Evolutionary conservation across 1,284 basidiomycete species (phyloP), one percentile per base, ranked within the genome.

Genomic region (Trichosporon ovoides): DNA sequence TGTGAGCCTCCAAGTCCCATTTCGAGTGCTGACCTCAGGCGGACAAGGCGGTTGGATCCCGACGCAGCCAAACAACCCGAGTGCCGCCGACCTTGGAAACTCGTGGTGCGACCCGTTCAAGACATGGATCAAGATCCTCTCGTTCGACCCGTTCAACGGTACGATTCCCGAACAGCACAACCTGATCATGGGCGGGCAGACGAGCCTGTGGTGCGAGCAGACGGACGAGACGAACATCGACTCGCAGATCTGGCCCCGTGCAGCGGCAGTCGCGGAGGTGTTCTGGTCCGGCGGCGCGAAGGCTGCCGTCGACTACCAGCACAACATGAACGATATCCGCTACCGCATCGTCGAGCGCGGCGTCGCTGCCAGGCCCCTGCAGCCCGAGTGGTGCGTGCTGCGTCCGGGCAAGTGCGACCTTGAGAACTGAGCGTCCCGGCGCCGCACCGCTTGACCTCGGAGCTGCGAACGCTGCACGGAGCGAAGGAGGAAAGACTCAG

Each of bases 371-470:
- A 84, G 85, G 60, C 77, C 86, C 1, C 76, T 93, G 20, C 89
- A 91, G 77, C 89, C 90, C 2, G 79, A 84, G 63, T 91, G 87
- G 86, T 92, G 89, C 75, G 88, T 86, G 16, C 68, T 91, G 35
- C 78, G 87, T 16, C 85, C 87, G 0, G 83, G 69, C 61, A 49
- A 52, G 66, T 66, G 37, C 35, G 20, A 48, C 43, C 43, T 46
- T 2, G 34, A 49, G 19, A 34, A 48, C 22, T 28, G n/a, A n/a
- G n/a, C n/a, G 24, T 31, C 34, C 28, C 5, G 28, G 28, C 28
- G n/a, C n/a, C n/a, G n/a, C n/a, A n/a, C n/a, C n/a, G n/a, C n/a
- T n/a, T n/a, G n/a, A n/a, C n/a, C n/a, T n/a, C n/a, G n/a, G n/a
- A n/a, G n/a, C n/a, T n/a, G n/a, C n/a, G n/a, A n/a, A n/a, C n/a